A percentile compares a stretch with the other conserved stretches of the same genome.
Conservation (phyloP, 192 early-diverging fungal species). For the Neocallimastix lanati region DNA sequence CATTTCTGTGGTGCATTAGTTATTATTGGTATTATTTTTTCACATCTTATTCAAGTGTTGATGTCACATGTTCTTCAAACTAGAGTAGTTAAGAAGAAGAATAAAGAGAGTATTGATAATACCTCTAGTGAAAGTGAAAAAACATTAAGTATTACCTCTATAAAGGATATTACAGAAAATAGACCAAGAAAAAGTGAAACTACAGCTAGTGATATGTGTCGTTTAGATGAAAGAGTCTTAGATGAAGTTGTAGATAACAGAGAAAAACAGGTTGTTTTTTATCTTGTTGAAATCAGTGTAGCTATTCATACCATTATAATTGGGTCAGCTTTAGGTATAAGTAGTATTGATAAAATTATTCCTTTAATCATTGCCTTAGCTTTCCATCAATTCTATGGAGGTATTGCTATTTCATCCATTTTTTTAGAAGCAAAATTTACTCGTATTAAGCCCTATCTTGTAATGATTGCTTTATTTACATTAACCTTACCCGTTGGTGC, state of each 20-base stretch:
- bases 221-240: no score
- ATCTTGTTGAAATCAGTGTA: constrained; percentile 56
- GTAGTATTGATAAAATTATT: constrained; percentile 26
- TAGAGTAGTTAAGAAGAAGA: neutral
- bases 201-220: no score
- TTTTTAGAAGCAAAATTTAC: constrained; percentile 23
- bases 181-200: neutral
- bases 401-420: constrained; percentile 31
- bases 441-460: constrained; percentile 19
- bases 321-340: constrained; percentile 44
- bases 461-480: constrained; percentile 25
- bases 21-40: neutral
- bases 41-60: neutral
- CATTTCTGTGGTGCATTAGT: neutral
- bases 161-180: neutral
- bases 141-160: neutral
- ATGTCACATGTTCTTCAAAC: neutral
- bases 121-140: neutral
- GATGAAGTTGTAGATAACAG: no score
- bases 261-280: constrained; percentile 1
- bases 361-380: constrained; percentile 41
- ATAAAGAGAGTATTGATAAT: neutral
- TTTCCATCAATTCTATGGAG: constrained; percentile 63
- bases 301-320: constrained; percentile 57
- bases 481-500: constrained; percentile 68